Percentiles rank a stretch among this genome's conserved stretches.
These are phyloP conservation scores for Spizellomyces sp. DNA, from an alignment of 192 early-diverging fungal species.

Conservation along the genomic window DNA sequence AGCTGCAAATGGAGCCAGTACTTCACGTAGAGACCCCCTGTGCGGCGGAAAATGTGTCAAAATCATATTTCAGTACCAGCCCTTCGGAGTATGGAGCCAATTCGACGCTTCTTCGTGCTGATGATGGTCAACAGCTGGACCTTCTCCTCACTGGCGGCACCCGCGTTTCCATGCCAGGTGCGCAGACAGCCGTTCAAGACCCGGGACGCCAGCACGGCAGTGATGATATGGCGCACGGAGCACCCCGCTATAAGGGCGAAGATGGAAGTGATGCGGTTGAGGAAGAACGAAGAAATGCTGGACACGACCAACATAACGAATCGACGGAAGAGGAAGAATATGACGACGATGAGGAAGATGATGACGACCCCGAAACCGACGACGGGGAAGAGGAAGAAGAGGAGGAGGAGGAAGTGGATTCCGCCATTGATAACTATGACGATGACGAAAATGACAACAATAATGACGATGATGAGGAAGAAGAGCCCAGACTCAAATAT, in stretches of 20 bases:
- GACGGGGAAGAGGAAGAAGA: constrained; percentile 67
- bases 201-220: neutral
- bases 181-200: too few species aligned
- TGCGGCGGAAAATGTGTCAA: too few species aligned
- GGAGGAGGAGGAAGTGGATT: constrained; percentile 54
- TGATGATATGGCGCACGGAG: neutral
- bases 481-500: constrained; percentile 92
- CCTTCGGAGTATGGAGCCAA: too few species aligned
- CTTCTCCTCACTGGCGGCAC: too few species aligned
- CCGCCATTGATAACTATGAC: neutral
- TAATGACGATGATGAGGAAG: constrained; percentile 70
- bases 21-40: too few species aligned
- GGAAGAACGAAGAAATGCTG: constrained; percentile 58
- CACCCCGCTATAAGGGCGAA: constrained; percentile 57
- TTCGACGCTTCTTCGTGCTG: too few species aligned
- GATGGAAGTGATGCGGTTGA: constrained; percentile 73
- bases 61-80: too few species aligned
- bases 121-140: too few species aligned
- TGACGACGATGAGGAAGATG: constrained; percentile 58
- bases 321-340: neutral
- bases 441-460: constrained; percentile 40
- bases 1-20: constrained; percentile 10
- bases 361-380: constrained; percentile 53
- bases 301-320: constrained; percentile 54
- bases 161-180: too few species aligned